Base-by-base conservation (phyloP, 495 filamentous ascomycete species). In the Penicillium silybi region DNA sequence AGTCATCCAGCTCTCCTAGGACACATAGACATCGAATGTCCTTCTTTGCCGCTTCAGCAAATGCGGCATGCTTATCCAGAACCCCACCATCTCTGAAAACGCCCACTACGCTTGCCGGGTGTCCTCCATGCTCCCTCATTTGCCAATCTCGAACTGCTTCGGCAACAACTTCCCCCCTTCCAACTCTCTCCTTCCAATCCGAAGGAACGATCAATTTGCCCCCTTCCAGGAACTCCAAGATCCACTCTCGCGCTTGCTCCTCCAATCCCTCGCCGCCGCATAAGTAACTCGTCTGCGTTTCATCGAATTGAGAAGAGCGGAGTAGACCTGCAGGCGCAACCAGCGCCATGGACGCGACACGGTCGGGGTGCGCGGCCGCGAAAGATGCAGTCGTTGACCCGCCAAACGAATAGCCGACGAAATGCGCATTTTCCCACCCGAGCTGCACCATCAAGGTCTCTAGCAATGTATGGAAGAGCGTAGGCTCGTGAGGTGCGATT, bases 131-230 rank as follows among this genome's bases (percentile, higher is more conserved):
- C 26, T 72, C 55, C 38, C 48, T 62, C 48, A 68, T 52, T 52
- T 78, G 52, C 76, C 76, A 79, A 1, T 68, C 68, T 11, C 68
- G 54, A 37, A 79, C 59, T 13, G 75, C 75, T 54, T 75, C 66
- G 0, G 70, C 66, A 32, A 78, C 76, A 6, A 77, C 60, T 27
- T 74, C 71, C 13, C 72, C 70, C 15, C 61, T 52, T 15, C 10
- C 47, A 29, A 76, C 66, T 23, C 68, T 70, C 56, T 76, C 69
- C 56, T 65, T 55, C 75, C 75, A 78, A 50, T 71, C 70, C 13
- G 44, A 17, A 18, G 72, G 73, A 20, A 76, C 67, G 35, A 63
- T 50, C 23, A 70, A 53, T 4, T 58, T 16, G 0, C 72, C 72
- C 0, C 72, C 71, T 45, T 72, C 72, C 15, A 73, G 58, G 7